Base-by-base conservation (phyloP, 306 rosid genomes). In the Malus orientalis region DNA sequence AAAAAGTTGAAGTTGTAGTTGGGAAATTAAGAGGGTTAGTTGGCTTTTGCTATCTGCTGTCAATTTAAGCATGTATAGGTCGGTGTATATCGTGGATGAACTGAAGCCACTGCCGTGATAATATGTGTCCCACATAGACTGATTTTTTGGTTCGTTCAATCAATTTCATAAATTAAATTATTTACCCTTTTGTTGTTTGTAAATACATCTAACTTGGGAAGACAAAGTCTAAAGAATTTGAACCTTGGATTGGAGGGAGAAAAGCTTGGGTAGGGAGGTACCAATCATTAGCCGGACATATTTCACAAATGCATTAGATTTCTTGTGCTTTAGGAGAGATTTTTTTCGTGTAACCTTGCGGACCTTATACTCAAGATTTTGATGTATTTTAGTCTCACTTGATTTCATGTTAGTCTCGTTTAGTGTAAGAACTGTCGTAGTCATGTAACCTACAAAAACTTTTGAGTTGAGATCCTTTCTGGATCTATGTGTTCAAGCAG, bases 21-120 rank as follows among this genome's bases (percentile, higher is more conserved):
- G 81, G 77, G 83, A 51, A 85, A 84, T 85, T 83, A 89, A 77
- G 72, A 81, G 85, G 76, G 88, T 84, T 90, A 44, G 93, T 86
- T 91, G 79, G 76, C 63, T 66, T 70, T 82, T 65, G 70, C 89
- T 53, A 64, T 84, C 88, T 29, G 32, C 27, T 83, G 84, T 71
- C 91, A 44, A 36, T 86, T 75, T 77, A 64, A 74, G 57, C 74
- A 60, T 40, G 51, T 77, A 11, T 57, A 20, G 22, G 10, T 55
- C 7, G 20, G 16, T 80, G 78, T 54, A 49, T 58, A 80, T 14
- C 44, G 16, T 27, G 79, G 76, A 70, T 61, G 64, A 20, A 80
- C 53, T 55, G 68, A 68, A 71, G 78, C 75, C 73, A 67, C 72
- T 71, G 20, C 69, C 23, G 49, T 32, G 76, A 67, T 25, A 78